A percentile compares a stretch with the other conserved stretches of the same genome.
phyloP scores from a whole-genome alignment of 305 asterid species.

The Rubia occidens region DNA sequence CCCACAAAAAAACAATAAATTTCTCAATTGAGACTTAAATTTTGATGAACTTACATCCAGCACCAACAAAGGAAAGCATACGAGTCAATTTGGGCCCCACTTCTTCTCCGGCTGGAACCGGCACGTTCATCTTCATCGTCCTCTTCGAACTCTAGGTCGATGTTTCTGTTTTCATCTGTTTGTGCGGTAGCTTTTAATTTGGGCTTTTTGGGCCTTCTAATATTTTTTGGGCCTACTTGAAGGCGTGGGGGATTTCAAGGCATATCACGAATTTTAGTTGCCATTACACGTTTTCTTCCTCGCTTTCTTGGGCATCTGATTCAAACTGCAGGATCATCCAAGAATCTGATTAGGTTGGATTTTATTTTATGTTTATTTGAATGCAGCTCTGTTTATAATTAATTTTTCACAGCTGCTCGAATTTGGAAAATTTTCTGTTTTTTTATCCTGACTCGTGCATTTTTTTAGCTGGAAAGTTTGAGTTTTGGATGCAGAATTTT shows the following conservation, averaged over 20 bases:
- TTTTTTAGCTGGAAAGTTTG: neutral
- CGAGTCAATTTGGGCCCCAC: slow-evolving; percentile 50
- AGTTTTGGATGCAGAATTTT: neutral
- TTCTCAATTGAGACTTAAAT: slow-evolving; percentile 18
- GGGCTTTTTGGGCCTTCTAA: neutral
- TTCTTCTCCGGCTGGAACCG: slow-evolving; percentile 54
- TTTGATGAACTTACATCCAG: slow-evolving; percentile 36
- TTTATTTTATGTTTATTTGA: neutral
- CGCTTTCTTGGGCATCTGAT: neutral
- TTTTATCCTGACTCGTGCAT: neutral
- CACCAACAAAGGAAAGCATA: slow-evolving; percentile 50
- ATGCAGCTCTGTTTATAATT: neutral
- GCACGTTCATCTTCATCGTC: slow-evolving; percentile 31
- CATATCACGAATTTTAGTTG: neutral
- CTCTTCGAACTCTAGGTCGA: neutral
- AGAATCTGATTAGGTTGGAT: neutral
- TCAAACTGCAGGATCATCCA: neutral
- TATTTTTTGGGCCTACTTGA: neutral
- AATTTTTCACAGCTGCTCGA: neutral
- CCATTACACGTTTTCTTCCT: neutral
- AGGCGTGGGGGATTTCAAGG: neutral
- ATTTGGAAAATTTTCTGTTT: neutral
- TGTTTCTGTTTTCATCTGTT: neutral
- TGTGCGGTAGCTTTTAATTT: neutral
- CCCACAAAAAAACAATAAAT: neutral